Percentiles rank a stretch among this genome's conserved stretches.
Evolutionary conservation across 768 basidiomycete species (phyloP).

Genomic region (Mycena indigotica): DNA sequence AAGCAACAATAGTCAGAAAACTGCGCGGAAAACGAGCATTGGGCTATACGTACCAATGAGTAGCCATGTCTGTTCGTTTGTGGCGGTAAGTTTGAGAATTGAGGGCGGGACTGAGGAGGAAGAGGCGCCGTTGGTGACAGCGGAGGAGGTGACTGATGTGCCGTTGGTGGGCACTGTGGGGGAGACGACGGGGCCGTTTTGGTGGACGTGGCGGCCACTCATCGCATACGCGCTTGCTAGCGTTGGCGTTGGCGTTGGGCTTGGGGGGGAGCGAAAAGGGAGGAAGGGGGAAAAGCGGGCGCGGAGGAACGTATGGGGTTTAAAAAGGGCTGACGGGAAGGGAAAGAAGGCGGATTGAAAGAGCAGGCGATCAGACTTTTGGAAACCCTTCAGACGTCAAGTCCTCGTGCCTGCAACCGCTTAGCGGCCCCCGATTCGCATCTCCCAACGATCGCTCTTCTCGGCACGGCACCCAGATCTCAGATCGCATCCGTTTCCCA

Average conservation of each 20-base stretch:
- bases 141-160: slow-evolving; percentile 49
- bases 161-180: too few species aligned
- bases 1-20: too few species aligned
- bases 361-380: too few species aligned
- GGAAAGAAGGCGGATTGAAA: too few species aligned
- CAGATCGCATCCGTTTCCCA: neutral
- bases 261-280: slow-evolving; percentile 29
- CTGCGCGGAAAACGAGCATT: too few species aligned
- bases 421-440: neutral
- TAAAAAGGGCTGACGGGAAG: neutral
- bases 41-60: slow-evolving; percentile 84
- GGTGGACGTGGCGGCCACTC: slow-evolving; percentile 39
- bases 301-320: slow-evolving; percentile 40
- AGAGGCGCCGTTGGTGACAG: slow-evolving; percentile 37
- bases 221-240: slow-evolving; percentile 58
- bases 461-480: too few species aligned
- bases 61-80: slow-evolving; percentile 96
- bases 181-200: slow-evolving; percentile 18
- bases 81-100: slow-evolving; percentile 76
- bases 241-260: too few species aligned
- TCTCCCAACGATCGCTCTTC: too few species aligned
- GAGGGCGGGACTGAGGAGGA: slow-evolving; percentile 44
- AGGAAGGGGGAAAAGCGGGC: slow-evolving; percentile 32
- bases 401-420: neutral
- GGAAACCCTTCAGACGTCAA: neutral